Base-by-base conservation (phyloP, 768 basidiomycete genomes). In the Scleroderma bovista region DNA sequence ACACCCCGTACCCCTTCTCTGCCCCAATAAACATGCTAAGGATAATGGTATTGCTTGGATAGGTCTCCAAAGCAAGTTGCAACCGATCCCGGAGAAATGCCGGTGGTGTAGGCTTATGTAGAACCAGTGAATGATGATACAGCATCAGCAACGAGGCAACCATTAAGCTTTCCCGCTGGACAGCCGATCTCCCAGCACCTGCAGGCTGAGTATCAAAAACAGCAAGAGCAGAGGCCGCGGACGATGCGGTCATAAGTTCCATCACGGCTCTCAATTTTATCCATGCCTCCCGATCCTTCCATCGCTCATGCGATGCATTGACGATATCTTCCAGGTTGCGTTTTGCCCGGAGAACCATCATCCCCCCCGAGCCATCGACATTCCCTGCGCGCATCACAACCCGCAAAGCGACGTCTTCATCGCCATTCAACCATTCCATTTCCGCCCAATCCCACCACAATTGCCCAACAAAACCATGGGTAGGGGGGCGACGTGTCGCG, bases 361-460 rank as follows among this genome's bases (percentile, higher is more conserved):
- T 68, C 3, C 81, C 77, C 12, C 73, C 73, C 1, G 72, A 61
- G 12, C 78, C 79, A 45, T 80, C 72, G 31, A 82, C 67, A 3
- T 73, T 77, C 12, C 74, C 78, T 10, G 83, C 75, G 19, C 72
- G 75, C 40, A 84, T 62, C 38, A 83, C 72, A 29, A 86, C 72
- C 32, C 73, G 68, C 33, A 80, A 61, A 13, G 83, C 75, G 31
- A 75, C 71, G 29, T 79, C 75, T 17, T 69, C 60, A 29, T 74
- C 57, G 1, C 80, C 76, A 13, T 70, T 63, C 11, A 88, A 62
- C 89, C 89, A 93, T 64, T 90, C 88, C 76, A 88, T 77, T 57
- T 92, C 84, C 1, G 83, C 85, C 86, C 88, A 92, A 57, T 84
- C 79, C 81, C 83, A 89, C 86, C 86, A 92, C 52, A 92, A 61